Conservation (phyloP, 139 green algal genomes). For the Edaphochlamys debaryana region DNA sequence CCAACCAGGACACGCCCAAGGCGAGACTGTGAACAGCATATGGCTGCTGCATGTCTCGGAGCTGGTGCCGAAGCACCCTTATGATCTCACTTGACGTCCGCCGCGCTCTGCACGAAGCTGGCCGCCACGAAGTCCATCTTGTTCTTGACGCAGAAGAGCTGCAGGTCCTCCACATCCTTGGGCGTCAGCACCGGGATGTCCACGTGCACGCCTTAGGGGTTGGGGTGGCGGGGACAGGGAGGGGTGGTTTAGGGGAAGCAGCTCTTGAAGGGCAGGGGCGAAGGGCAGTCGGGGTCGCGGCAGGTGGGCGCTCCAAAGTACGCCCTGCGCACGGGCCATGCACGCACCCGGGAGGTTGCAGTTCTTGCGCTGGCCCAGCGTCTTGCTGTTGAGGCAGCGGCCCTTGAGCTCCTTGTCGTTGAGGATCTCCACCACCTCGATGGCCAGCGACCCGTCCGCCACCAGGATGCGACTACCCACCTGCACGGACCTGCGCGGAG, state of each 20-base stretch:
- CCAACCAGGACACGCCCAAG: no score
- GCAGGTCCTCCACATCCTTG: conserved; percentile 71
- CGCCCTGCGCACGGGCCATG: no score
- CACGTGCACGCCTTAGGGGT: conserved; percentile 50
- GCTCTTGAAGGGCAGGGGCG: no score
- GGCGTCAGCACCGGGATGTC: conserved; percentile 70
- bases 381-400: conserved; percentile 49
- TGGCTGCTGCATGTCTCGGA: no score
- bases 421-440: conserved; percentile 65
- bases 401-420: conserved; percentile 55
- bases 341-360: conserved; percentile 74
- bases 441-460: conserved; percentile 69
- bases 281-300: no score
- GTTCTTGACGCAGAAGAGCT: conserved; percentile 64
- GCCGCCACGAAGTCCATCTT: conserved; percentile 75
- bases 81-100: no score
- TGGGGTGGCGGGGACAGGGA: not conserved
- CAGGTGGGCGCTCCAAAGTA: no score
- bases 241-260: no score
- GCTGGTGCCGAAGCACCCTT: no score
- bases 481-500: conserved; percentile 29
- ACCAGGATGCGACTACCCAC: conserved; percentile 72
- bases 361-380: conserved; percentile 64
- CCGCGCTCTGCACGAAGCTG: conserved; percentile 69
- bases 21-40: no score